Percentiles rank a stretch among this genome's conserved stretches.
Evolutionary conservation across 2,329 filamentous ascomycete species (phyloP).

Genomic region (Incumbomyces lentus): DNA sequence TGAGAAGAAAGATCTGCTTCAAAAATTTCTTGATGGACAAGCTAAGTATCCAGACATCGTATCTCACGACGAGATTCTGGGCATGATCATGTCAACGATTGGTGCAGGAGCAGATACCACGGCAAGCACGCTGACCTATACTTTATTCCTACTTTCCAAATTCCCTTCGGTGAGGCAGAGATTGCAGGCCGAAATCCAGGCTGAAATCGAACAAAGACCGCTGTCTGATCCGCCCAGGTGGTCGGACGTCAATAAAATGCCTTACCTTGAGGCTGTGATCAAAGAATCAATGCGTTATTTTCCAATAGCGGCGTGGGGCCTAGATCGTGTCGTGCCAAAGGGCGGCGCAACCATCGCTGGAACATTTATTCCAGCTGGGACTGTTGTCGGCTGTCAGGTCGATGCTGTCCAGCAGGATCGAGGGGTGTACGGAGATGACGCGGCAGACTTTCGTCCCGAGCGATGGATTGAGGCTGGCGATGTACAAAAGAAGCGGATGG

Average conservation of each 20-base stretch:
- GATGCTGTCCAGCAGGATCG: constrained; percentile 12
- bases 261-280: constrained; percentile 37
- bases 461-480: constrained; percentile 30
- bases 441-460: constrained; percentile 15
- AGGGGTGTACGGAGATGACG: constrained; percentile 18
- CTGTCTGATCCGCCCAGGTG: constrained; percentile 50
- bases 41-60: constrained; percentile 9
- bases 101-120: constrained; percentile 70
- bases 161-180: constrained; percentile 15
- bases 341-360: constrained; percentile 28
- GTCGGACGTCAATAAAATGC: constrained; percentile 35
- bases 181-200: constrained; percentile 32
- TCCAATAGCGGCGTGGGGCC: constrained; percentile 29
- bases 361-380: constrained; percentile 22
- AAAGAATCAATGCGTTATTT: constrained; percentile 40
- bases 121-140: constrained; percentile 55
- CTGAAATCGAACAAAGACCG: constrained; percentile 17
- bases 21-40: constrained; percentile 10
- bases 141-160: constrained; percentile 21
- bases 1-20: constrained; percentile 26
- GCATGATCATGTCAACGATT: constrained; percentile 20
- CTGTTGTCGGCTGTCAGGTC: constrained; percentile 11
- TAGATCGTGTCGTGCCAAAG: constrained; percentile 35
- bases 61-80: constrained; percentile 6
- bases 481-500: constrained; percentile 12